Evolutionary conservation across 2,329 filamentous ascomycete species (phyloP), one percentile per base, ranked within the genome.

Genomic region (Alternaria postmessia): DNA sequence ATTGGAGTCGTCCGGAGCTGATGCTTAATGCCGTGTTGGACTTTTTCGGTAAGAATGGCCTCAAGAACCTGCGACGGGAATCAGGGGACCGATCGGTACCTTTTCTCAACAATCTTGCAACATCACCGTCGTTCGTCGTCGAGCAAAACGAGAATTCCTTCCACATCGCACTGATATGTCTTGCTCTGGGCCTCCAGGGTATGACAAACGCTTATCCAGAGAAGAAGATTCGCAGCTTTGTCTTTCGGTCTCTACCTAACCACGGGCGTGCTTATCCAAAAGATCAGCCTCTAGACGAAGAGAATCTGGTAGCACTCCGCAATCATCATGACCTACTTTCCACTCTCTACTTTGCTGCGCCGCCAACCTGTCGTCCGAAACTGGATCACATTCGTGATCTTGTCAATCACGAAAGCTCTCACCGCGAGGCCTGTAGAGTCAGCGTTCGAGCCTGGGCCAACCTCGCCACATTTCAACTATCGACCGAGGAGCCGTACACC

Each of bases 261-360:
- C 86, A 88, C 69, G 85, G 85, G 4, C 83, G 86, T n/a, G 82
- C 78, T 6, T 87, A 87, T 70, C 85, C 82, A 2, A 89, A 88
- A 68, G 87, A 89, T 28, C 78, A 85, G 59, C 75, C 81, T 5
- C 71, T 89, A 14, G 80, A 79, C 30, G 80, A 83, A 54, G 80
- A 83, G 57, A 86, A 86, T 63, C 75, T 89, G 12, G 82, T 85
- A 52, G 85, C 87, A 1, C 75, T 89, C 46, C 82, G 86, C 48
- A 89, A 89, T 64, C 86, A 89, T 59, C 86, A 88, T 63, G 86
- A 89, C 67, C 78, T 89, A 16, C 79, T 89, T 0, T 86, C 84
- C 55, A 86, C 85, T 4, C 77, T 89, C 14, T 88, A 88, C 69
- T 88, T 82, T 79, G 83, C 82, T 42, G 83, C 84, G 38, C 86